These are phyloP conservation scores for Cryptococcus hybrid DNA, from an alignment of 1,284 basidiomycete species.

Conservation along the genomic window DNA sequence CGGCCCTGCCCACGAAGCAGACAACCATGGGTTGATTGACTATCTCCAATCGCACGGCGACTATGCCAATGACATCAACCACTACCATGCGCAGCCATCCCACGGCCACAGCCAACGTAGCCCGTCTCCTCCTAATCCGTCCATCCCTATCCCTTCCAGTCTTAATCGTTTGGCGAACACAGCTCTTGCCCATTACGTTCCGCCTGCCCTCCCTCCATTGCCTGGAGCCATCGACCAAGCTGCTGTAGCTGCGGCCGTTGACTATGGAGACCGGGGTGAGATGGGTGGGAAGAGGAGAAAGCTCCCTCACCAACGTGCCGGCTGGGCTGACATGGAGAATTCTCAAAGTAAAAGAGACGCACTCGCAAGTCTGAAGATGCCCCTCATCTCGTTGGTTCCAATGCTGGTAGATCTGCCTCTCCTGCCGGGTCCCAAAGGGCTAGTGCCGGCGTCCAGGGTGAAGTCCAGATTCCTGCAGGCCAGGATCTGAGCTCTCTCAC, in stretches of 20 bases:
- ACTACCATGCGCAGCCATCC: background rate
- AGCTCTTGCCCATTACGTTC: background rate
- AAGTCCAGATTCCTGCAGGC: background rate
- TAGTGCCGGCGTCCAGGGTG: background rate
- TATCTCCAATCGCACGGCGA: background rate
- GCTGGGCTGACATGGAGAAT: slow-evolving; percentile 43
- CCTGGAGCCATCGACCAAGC: slow-evolving; percentile 3
- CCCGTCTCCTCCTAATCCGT: slow-evolving; percentile 8
- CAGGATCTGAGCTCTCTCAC: slow-evolving; percentile 11
- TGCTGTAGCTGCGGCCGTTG: background rate
- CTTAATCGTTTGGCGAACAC: slow-evolving; percentile 7
- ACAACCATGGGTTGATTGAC: background rate
- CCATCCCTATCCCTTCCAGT: slow-evolving; percentile 10
- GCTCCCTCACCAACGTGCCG: slow-evolving; percentile 39
- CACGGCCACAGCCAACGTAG: background rate
- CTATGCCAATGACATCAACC: background rate
- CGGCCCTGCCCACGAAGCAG: background rate
- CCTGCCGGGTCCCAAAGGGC: background rate
- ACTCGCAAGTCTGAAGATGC: background rate
- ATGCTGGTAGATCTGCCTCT: background rate
- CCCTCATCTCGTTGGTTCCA: background rate
- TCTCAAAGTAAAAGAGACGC: slow-evolving; percentile 5
- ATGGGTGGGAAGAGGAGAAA: slow-evolving; percentile 48
- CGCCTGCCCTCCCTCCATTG: slow-evolving; percentile 2
- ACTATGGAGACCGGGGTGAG: slow-evolving; percentile 30